Evolutionary conservation across 2,329 filamentous ascomycete genomes (phyloP).

Genomic region (Hymenotorrendiella dingleyae): DNA sequence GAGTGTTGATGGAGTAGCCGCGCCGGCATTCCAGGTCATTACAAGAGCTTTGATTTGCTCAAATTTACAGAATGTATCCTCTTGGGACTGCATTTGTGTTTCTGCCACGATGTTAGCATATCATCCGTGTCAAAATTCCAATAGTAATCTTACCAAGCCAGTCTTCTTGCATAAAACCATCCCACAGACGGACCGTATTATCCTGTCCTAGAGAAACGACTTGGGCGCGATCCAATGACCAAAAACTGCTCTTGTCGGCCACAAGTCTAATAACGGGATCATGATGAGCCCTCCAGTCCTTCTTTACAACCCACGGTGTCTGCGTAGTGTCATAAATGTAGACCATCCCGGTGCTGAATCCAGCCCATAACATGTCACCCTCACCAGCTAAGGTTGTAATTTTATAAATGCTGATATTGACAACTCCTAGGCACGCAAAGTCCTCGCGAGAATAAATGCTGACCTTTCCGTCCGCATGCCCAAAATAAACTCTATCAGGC

Average conservation of each 20-base stretch:
- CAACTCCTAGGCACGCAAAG: constrained; percentile 69
- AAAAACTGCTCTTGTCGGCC: constrained; percentile 75
- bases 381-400: constrained; percentile 82
- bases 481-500: constrained; percentile 77
- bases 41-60: constrained; percentile 73
- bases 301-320: constrained; percentile 83
- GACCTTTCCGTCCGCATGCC: constrained; percentile 89
- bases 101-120: constrained; percentile 41
- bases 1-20: constrained; percentile 82
- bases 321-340: constrained; percentile 83
- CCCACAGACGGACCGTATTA: constrained; percentile 80
- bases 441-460: constrained; percentile 78
- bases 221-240: constrained; percentile 77
- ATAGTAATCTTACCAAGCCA: constrained; percentile 59
- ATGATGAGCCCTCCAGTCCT: constrained; percentile 91
- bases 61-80: constrained; percentile 80
- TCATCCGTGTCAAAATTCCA: neutral
- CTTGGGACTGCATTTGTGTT: constrained; percentile 75
- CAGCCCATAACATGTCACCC: constrained; percentile 82
- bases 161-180: constrained; percentile 87
- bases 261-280: constrained; percentile 73
- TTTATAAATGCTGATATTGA: constrained; percentile 90
- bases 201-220: constrained; percentile 84
- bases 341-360: constrained; percentile 88
- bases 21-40: constrained; percentile 95